Base-by-base conservation (phyloP, 495 filamentous ascomycete species). In the Amorphotheca resinae region DNA sequence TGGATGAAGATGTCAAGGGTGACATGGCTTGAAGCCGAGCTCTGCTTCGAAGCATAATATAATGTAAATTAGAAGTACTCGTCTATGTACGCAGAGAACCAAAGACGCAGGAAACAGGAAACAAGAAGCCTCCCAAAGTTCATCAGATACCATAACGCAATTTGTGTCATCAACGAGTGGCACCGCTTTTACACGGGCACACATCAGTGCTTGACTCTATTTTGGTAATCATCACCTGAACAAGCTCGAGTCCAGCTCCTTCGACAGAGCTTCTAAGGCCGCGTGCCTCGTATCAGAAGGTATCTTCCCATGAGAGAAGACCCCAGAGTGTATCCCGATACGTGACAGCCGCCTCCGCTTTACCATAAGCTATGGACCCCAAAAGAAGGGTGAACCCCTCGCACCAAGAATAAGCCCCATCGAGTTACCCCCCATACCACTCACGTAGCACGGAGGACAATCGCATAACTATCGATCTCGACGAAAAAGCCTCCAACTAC, bases 331-430 rank as follows among this genome's bases (percentile, higher is more conserved):
- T 53, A 25, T 33, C 51, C 39, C 32, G 28, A 39, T 54, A 47
- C 34, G 37, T 32, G 26, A 39, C 21, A 23, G 23, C 3, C 12
- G 45, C 51, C 63, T 61, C 69, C 67, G 66, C 68, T 73, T 76
- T 77, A 57, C 68, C 61, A 76, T 77, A 77, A 77, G 74, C 74
- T 74, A 76, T 73, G 69, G 74, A 79, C 68, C 64, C 64, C 37
- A 53, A 57, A 60, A 66, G 63, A 61, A 61, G 65, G 58, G 22
- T 45, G 70, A 72, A 76, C 83, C 79, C 83, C 88, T 95, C 87
- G 87, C 82, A 78, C 84, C 91, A 84, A 95, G 86, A 95, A 94
- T 98, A 86, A 95, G 91, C 91, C 91, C 91, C 91, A 94, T 98
- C 87, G 86, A 93, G 91, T 95, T 88, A 93, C 84, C 76, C 59